Evolutionary conservation across 2,329 filamentous ascomycete species (phyloP).

Genomic region (Thelonectria rubi): DNA sequence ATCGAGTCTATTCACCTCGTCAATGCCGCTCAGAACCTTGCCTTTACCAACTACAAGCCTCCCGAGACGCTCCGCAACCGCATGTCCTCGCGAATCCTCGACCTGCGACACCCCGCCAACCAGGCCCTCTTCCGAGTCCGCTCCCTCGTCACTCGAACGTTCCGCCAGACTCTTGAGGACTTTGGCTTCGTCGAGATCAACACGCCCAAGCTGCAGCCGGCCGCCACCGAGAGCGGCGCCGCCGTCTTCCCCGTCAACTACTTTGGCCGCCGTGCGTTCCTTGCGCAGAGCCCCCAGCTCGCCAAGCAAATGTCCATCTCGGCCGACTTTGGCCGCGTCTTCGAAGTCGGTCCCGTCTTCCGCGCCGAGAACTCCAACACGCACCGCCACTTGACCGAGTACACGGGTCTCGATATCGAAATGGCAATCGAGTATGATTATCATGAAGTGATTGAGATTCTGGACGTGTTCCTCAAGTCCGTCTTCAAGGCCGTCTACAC

Average conservation of each 20-base stretch:
- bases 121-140: conserved; percentile 91
- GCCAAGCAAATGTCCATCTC: conserved; percentile 94
- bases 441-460: conserved; percentile 81
- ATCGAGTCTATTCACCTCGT: conserved; percentile 66
- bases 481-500: conserved; percentile 61
- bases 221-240: conserved; percentile 89
- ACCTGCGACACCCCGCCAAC: conserved; percentile 84
- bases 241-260: conserved; percentile 94
- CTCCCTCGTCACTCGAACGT: conserved; percentile 80
- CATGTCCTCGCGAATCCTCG: conserved; percentile 80
- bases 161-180: conserved; percentile 78
- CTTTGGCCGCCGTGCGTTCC: conserved; percentile 85
- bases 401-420: conserved; percentile 90
- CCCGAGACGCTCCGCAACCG: conserved; percentile 74
- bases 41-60: conserved; percentile 68
- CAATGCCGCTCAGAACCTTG: conserved; percentile 58
- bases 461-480: conserved; percentile 83
- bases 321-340: conserved; percentile 88
- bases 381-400: conserved; percentile 92
- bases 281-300: conserved; percentile 91
- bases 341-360: conserved; percentile 79
- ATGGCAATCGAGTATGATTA: conserved; percentile 93
- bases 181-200: conserved; percentile 91
- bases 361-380: conserved; percentile 96
- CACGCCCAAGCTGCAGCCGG: conserved; percentile 89